Conservation (phyloP, 139 green algal species). For the Zygnema cylindricum region DNA sequence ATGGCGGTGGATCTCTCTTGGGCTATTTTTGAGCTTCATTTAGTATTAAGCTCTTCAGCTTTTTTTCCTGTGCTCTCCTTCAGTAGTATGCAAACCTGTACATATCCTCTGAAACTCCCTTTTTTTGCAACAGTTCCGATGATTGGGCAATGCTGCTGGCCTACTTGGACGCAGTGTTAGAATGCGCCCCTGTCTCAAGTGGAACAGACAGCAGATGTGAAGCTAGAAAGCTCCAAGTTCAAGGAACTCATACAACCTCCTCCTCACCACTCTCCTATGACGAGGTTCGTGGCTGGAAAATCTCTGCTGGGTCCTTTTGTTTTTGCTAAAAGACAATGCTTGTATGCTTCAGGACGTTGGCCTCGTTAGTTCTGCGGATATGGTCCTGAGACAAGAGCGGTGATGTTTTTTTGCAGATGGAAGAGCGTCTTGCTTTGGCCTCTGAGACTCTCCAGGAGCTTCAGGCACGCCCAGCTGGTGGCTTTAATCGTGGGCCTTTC, state of each 20-base stretch:
- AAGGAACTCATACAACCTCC: background rate
- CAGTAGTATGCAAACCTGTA: too few relatives aligned
- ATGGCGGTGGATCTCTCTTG: too few relatives aligned
- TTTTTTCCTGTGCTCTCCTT: too few relatives aligned
- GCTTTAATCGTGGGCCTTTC: slow-evolving; percentile 35
- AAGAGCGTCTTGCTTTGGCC: background rate
- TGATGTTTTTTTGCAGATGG: background rate
- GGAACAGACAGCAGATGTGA: background rate
- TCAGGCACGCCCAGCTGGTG: background rate
- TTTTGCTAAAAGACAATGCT: too few relatives aligned
- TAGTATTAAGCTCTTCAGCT: too few relatives aligned
- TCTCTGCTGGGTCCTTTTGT: too few relatives aligned
- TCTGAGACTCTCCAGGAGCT: slow-evolving; percentile 16
- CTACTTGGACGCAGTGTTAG: slow-evolving; percentile 41
- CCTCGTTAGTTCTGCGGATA: too few relatives aligned
- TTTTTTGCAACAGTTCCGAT: slow-evolving; percentile 27
- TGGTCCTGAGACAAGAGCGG: too few relatives aligned
- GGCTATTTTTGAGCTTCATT: too few relatives aligned
- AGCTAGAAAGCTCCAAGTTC: background rate
- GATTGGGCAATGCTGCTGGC: slow-evolving; percentile 26
- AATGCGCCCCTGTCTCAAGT: background rate
- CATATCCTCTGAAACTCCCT: too few relatives aligned
- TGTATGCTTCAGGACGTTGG: too few relatives aligned
- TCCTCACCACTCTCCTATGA: background rate
- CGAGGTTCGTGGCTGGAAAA: too few relatives aligned